Evolutionary conservation across 78 protist genomes (phyloP), one percentile per base, ranked within the genome.

Genomic region (Monocercomonoides exilis): DNA sequence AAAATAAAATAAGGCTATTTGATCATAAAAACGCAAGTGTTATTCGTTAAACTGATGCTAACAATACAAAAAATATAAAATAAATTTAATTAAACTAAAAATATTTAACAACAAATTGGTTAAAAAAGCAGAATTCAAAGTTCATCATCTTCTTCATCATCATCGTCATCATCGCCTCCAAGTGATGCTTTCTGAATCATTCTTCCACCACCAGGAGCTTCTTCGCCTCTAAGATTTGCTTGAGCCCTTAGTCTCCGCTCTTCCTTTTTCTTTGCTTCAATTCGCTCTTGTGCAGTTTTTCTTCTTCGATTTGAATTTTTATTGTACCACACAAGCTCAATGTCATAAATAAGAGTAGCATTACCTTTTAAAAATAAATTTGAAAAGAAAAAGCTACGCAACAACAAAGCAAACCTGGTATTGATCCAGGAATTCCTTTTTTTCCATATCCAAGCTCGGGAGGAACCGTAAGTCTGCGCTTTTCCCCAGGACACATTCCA

Each of bases 401-500:
- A n/a, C n/a, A n/a, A n/a, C n/a, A n/a, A n/a, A n/a, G n/a, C n/a
- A n/a, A n/a, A n/a, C n/a, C 89, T 36, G 95, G 94, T 84, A 93
- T 93, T 63, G 70, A 84, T 6, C 63, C 85, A 42, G 89, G 91
- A 0, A 92, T 33, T n/a, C 94, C 94, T 36, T 5, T 41, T 1
- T 85, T 89, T 43, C 95, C 95, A 80, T 93, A 93, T 41, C 90
- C 95, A 2, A 89, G 38, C 41, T 70, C 32, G 44, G 92, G 45
- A 63, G 96, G 93, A 36, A 92, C 91, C 43, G 44, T 46, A 34
- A 94, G 92, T 11, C 77, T 64, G 11, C 94, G 77, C 86, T 89
- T 88, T 81, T 91, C 94, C 81, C 96, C 96, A 44, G 92, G 45
- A 82, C 92, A 90, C 93, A 92, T 88, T 34, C 77, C 44, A 21